A percentile compares a stretch with the other conserved stretches of the same genome.
Evolutionary conservation across 768 basidiomycete genomes (phyloP).

Genomic region (Clavaria fumosa): DNA sequence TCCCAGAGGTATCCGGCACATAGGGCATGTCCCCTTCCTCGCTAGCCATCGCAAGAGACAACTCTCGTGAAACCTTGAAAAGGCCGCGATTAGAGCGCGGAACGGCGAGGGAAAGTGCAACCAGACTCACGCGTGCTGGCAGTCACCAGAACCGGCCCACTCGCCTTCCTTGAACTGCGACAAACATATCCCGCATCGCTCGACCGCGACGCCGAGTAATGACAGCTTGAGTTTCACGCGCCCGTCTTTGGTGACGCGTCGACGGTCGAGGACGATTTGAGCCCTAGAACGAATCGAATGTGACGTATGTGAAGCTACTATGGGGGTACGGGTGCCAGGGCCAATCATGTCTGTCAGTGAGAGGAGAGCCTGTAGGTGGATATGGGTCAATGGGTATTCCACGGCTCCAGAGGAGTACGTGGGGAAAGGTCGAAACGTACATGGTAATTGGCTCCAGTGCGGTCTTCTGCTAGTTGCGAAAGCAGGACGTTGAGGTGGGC

Average conservation of each 20-base stretch:
- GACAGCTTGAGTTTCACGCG: slow-evolving; percentile 57
- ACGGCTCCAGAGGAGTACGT: slow-evolving; percentile 8
- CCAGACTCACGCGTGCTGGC: slow-evolving; percentile 36
- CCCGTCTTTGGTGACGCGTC: slow-evolving; percentile 45
- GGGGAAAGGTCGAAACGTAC: slow-evolving; percentile 27
- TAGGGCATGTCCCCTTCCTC: slow-evolving; percentile 44
- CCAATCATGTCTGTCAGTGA: slow-evolving; percentile 49
- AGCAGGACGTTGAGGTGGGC: slow-evolving; percentile 54
- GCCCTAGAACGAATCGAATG: slow-evolving; percentile 17
- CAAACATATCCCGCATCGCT: slow-evolving; percentile 62
- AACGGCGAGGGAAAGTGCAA: neutral
- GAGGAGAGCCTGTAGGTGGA: slow-evolving; percentile 35
- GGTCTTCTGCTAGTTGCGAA: slow-evolving; percentile 33
- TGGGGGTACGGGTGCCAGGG: slow-evolving; percentile 26
- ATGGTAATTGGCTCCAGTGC: slow-evolving; percentile 45
- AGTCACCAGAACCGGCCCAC: slow-evolving; percentile 40
- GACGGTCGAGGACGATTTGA: slow-evolving; percentile 39
- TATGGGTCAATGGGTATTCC: slow-evolving; percentile 7
- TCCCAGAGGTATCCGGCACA: slow-evolving; percentile 38
- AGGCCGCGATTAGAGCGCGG: neutral
- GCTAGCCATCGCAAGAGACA: slow-evolving; percentile 51
- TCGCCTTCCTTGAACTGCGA: slow-evolving; percentile 51
- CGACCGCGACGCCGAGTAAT: slow-evolving; percentile 45
- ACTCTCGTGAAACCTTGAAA: slow-evolving; percentile 34
- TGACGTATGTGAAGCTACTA: slow-evolving; percentile 7